A percentile compares a stretch with the other conserved stretches of the same genome.
Conservation (phyloP, 1,284 basidiomycete species). For the Cutaneotrichosporon cutaneum region DNA sequence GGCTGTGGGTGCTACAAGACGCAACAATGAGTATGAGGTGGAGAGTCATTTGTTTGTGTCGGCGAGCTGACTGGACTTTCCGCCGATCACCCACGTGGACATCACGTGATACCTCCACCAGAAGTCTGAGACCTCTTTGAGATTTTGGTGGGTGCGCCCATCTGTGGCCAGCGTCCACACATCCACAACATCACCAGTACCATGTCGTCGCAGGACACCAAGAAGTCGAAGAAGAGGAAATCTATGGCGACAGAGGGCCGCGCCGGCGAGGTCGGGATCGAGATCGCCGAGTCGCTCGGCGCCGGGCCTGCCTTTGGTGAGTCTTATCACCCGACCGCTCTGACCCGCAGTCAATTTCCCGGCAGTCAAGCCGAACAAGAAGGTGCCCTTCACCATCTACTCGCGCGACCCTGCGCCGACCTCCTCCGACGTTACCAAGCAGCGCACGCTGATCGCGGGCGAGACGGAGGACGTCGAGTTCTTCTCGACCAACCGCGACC, state of each 20-base stretch:
- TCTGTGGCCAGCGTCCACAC: neutral
- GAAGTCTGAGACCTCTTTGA: too few relatives aligned
- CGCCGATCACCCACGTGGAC: neutral
- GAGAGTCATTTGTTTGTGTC: neutral
- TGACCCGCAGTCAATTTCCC: slow-evolving; percentile 67
- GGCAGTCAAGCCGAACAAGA: slow-evolving; percentile 62
- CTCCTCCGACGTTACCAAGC: slow-evolving; percentile 55
- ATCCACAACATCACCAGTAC: neutral
- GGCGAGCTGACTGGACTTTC: slow-evolving; percentile 5
- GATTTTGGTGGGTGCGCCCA: slow-evolving; percentile 2
- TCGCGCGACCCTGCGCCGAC: slow-evolving; percentile 49
- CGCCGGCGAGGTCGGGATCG: neutral
- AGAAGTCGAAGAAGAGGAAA: slow-evolving; percentile 42
- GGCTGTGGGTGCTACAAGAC: neutral
- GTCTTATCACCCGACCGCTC: neutral
- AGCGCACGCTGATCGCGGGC: slow-evolving; percentile 63
- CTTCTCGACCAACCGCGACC: slow-evolving; percentile 57
- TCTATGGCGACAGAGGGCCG: slow-evolving; percentile 23
- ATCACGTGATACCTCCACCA: slow-evolving; percentile 7
- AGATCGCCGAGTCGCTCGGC: slow-evolving; percentile 31
- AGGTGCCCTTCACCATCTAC: slow-evolving; percentile 68
- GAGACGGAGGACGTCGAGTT: slow-evolving; percentile 68
- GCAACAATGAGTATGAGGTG: neutral
- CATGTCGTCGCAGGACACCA: slow-evolving; percentile 23
- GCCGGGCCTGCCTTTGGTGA: slow-evolving; percentile 71